Percentiles rank a stretch among this genome's conserved stretches.
phyloP scores from a whole-genome alignment of 2,329 filamentous ascomycete genomes.

The Elsinoe australis region DNA sequence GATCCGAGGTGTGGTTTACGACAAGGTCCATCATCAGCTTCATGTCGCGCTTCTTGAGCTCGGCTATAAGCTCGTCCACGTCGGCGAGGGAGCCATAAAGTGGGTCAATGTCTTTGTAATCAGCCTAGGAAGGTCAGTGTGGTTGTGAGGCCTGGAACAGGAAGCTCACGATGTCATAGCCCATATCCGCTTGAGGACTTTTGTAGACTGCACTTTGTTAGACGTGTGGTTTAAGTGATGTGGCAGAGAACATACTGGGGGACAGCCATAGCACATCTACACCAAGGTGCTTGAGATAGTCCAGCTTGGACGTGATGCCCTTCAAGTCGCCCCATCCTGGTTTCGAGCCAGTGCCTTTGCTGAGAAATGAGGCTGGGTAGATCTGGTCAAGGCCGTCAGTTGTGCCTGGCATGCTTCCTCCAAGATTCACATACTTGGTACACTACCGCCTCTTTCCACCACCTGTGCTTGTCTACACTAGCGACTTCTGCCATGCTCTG shows the following conservation, averaged over 20 bases:
- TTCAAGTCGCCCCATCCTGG: conserved; percentile 57
- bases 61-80: conserved; percentile 38
- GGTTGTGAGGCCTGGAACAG: conserved; percentile 10
- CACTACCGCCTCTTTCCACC: conserved; percentile 36
- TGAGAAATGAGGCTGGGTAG: conserved; percentile 53
- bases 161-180: conserved; percentile 39
- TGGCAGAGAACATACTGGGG: too few species aligned
- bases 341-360: conserved; percentile 44
- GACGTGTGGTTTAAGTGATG: too few species aligned
- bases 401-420: not conserved
- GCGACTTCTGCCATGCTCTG: conserved; percentile 18
- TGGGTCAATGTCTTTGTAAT: conserved; percentile 42
- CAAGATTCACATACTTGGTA: conserved; percentile 24
- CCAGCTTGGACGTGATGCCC: conserved; percentile 56
- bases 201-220: conserved; percentile 44
- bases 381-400: conserved; percentile 38
- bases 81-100: conserved; percentile 42
- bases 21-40: conserved; percentile 45
- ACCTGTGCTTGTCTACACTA: conserved; percentile 23
- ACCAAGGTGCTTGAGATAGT: conserved; percentile 56
- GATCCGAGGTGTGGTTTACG: conserved; percentile 38
- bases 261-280: conserved; percentile 58
- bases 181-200: conserved; percentile 48
- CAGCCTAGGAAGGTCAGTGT: conserved; percentile 20
- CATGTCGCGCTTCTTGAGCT: conserved; percentile 40